phyloP scores from a whole-genome alignment of 768 basidiomycete species.

The Serendipita indica region DNA sequence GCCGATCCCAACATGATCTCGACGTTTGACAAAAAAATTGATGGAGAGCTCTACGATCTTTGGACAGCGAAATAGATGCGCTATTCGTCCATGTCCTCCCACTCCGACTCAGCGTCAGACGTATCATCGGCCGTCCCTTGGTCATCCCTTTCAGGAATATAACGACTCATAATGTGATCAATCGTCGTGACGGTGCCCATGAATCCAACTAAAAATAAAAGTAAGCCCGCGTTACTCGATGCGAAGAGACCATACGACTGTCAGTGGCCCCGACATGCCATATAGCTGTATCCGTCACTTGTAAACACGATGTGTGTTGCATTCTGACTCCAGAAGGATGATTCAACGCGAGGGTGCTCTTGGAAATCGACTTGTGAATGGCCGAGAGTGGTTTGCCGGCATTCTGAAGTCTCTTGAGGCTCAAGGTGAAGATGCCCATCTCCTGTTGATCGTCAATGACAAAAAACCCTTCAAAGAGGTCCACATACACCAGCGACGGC shows the following conservation, averaged over 20 bases:
- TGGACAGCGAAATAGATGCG: slow-evolving; percentile 40
- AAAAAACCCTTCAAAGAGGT: neutral
- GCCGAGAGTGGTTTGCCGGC: neutral
- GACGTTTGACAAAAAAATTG: slow-evolving; percentile 52
- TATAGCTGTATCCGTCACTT: neutral
- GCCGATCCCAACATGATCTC: slow-evolving; percentile 52
- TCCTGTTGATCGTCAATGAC: neutral
- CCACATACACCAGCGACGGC: neutral
- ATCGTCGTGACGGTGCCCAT: neutral
- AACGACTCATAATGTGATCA: too few relatives aligned
- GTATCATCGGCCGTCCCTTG: neutral
- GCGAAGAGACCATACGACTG: neutral
- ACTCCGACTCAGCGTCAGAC: neutral
- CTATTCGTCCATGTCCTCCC: too few relatives aligned
- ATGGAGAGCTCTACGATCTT: slow-evolving; percentile 62
- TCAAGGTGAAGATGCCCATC: neutral
- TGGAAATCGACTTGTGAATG: neutral
- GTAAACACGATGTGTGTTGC: neutral
- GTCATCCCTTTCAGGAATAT: too few relatives aligned
- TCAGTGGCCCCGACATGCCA: neutral
- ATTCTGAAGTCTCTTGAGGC: neutral
- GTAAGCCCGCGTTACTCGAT: neutral
- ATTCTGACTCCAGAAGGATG: neutral
- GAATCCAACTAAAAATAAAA: neutral
- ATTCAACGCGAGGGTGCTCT: neutral